Evolutionary conservation across 1,284 basidiomycete genomes (phyloP).

Genomic region (Ustilago sp.): DNA sequence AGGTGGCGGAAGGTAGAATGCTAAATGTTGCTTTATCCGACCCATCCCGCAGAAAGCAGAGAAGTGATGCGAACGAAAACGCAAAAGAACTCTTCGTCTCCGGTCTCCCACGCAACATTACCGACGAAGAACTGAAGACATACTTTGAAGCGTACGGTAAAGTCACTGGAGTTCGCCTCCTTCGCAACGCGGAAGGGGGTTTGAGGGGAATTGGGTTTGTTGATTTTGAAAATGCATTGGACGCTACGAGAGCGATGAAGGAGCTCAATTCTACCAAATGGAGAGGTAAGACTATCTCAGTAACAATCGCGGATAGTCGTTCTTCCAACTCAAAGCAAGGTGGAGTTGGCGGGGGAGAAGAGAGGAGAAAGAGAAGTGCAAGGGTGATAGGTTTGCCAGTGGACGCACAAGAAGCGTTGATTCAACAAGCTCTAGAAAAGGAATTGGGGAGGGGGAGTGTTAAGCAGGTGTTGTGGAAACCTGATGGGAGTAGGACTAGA

Average conservation of each 20-base stretch:
- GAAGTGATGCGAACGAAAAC: conserved; percentile 84
- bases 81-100: conserved; percentile 86
- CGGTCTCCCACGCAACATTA: conserved; percentile 81
- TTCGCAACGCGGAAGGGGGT: conserved; percentile 78
- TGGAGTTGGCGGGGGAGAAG: conserved; percentile 8
- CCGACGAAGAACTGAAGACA: conserved; percentile 79
- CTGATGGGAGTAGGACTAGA: conserved; percentile 30
- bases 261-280: conserved; percentile 60
- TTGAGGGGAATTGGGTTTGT: conserved; percentile 92
- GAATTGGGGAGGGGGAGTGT: conserved; percentile 52
- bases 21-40: conserved; percentile 90
- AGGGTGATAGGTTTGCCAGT: conserved; percentile 52
- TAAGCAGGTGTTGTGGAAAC: conserved; percentile 55
- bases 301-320: conserved; percentile 49
- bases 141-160: conserved; percentile 80
- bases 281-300: conserved; percentile 57
- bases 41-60: conserved; percentile 85
- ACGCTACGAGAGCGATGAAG: conserved; percentile 62
- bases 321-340: conserved; percentile 6
- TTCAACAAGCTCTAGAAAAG: conserved; percentile 65
- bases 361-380: conserved; percentile 43
- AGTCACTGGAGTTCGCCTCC: conserved; percentile 83
- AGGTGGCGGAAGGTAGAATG: conserved; percentile 75
- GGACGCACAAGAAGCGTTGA: conserved; percentile 67
- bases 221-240: conserved; percentile 77